Evolutionary conservation across 179 eudicot species (phyloP).

Genomic region (Monotropa hypopitys): DNA sequence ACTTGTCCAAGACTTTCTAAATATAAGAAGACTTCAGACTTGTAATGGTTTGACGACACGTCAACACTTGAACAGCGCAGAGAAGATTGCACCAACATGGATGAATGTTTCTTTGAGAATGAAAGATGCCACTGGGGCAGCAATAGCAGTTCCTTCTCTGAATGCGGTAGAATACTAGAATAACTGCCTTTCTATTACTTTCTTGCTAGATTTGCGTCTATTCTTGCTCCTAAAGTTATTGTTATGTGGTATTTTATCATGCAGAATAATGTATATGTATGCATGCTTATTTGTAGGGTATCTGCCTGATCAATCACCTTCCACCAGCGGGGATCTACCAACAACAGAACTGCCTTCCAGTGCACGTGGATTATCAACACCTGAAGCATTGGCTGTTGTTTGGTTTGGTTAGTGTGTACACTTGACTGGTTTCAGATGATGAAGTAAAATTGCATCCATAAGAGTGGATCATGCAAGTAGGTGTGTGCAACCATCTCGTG

Average conservation of each 20-base stretch:
- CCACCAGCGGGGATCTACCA: conserved; percentile 27
- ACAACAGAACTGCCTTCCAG: conserved; percentile 35
- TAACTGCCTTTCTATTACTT: not conserved
- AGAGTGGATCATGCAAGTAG: not conserved
- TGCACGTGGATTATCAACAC: conserved; percentile 55
- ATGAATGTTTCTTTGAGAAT: conserved; percentile 87
- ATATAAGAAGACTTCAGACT: too few species aligned
- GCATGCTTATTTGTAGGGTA: conserved; percentile 25
- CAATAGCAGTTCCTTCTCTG: conserved; percentile 53
- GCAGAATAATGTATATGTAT: not conserved
- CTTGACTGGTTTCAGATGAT: not conserved
- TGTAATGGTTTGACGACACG: too few species aligned
- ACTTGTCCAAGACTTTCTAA: too few species aligned
- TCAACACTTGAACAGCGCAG: too few species aligned
- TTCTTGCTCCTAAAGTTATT: not conserved
- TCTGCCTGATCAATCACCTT: conserved; percentile 35
- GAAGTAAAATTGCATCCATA: not conserved
- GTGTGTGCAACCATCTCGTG: not conserved
- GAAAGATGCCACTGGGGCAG: conserved; percentile 60
- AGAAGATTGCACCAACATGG: conserved; percentile 94
- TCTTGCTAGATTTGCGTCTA: conserved; percentile 1
- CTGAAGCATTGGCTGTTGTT: conserved; percentile 55
- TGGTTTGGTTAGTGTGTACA: not conserved
- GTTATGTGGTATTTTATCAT: not conserved
- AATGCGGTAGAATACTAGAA: conserved; percentile 30